Evolutionary conservation across 331 rosid genomes (phyloP), one percentile per base, ranked within the genome.

Genomic region (Malus hybrid): DNA sequence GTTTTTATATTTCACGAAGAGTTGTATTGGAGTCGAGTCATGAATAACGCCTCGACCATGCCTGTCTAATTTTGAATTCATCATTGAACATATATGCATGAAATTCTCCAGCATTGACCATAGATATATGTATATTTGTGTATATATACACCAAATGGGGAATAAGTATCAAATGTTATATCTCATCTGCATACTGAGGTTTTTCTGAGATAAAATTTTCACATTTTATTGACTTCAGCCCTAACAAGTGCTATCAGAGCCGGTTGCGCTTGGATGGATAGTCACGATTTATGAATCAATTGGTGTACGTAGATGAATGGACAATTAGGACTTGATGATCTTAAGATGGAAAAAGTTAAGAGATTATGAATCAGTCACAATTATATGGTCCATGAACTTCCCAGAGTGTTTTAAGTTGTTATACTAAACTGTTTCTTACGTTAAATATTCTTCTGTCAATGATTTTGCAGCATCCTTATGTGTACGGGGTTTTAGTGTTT

Each of bases 381-480:
- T 65, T 32, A 18, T 62, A 62, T 1, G 22, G 22, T 11, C 29
- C 29, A 20, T n/a, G 29, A 57, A 57, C 3, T 1, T 57, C 63
- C 11, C 27, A 4, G 0, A 50, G 27, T 57, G 63, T 57, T 3
- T 22, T 57, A 9, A 15, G 56, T 15, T 50, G 8, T 50, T 50
- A 50, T 7, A 50, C 56, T 50, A 15, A 50, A 50, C 4, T 15
- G n/a, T 50, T 50, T 36, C 44, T 29, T 29, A 29, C 34, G 69
- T 27, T 64, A 48, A 70, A 44, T 31, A 65, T 57, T 73, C 42
- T 57, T 50, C 7, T 78, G 62, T 32, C 20, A 6, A 63, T 74
- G 65, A 50, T 61, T 61, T 71, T 73, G 80, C 89, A 88, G 93
- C 87, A 88, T 78, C 90, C 90, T 27, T 88, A 88, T 77, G 85